These are phyloP conservation scores for Lodderomyces parapsilosis DNA, from an alignment of 1,139 yeast species.

Conservation along the genomic window DNA sequence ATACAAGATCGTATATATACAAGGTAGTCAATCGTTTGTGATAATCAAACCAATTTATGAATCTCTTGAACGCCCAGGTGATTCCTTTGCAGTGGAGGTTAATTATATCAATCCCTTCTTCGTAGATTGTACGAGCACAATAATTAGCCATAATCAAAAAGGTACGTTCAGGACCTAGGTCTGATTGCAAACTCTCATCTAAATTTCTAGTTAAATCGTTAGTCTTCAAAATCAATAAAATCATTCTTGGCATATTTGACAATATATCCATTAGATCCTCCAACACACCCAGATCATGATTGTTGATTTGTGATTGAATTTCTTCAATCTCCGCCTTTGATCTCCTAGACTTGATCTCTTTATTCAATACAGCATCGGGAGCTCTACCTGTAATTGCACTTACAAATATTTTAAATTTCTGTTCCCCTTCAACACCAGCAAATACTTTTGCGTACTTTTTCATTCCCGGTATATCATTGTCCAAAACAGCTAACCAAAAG, in stretches of 20 bases:
- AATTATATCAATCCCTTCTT: conserved; percentile 54
- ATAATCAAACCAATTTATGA: conserved; percentile 49
- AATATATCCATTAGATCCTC: conserved; percentile 79
- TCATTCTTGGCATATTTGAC: conserved; percentile 80
- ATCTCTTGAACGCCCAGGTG: conserved; percentile 36
- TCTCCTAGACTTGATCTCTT: conserved; percentile 51
- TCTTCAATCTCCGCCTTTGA: conserved; percentile 56
- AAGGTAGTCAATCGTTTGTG: conserved; percentile 55
- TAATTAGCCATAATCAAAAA: conserved; percentile 87
- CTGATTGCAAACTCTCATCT: conserved; percentile 79
- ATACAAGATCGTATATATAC: conserved; percentile 51
- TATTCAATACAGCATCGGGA: conserved; percentile 42
- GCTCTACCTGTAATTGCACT: conserved; percentile 93
- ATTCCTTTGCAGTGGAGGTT: conserved; percentile 29
- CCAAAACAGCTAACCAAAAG: conserved; percentile 88
- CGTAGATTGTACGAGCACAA: conserved; percentile 78
- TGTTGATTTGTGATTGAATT: conserved; percentile 62
- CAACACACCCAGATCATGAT: conserved; percentile 56
- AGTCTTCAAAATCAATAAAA: conserved; percentile 82
- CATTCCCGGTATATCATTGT: conserved; percentile 66
- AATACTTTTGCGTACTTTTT: conserved; percentile 68
- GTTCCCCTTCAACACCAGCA: conserved; percentile 76
- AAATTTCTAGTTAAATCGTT: conserved; percentile 88
- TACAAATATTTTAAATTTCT: conserved; percentile 77
- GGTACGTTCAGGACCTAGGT: conserved; percentile 85